A percentile compares a stretch with the other conserved stretches of the same genome.
Conservation (phyloP, 768 basidiomycete species). For the Myochromella boudieri region DNA sequence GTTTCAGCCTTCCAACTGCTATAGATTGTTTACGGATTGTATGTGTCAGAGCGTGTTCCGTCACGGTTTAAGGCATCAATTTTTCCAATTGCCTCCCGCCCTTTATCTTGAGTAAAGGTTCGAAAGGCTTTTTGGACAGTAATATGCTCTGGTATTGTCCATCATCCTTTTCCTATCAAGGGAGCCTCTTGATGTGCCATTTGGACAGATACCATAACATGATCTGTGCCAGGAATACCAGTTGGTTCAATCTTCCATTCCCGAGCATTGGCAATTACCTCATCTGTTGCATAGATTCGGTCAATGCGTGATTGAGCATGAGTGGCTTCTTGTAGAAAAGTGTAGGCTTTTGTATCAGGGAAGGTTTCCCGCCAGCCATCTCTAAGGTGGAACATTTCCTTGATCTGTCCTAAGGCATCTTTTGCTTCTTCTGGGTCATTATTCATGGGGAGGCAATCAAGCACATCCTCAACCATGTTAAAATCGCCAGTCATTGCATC, state of each 20-base stretch:
- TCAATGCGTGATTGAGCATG: neutral
- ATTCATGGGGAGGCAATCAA: slow-evolving; percentile 32
- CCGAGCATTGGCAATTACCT: neutral
- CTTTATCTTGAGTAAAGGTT: neutral
- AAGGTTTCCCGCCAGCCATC: slow-evolving; percentile 34
- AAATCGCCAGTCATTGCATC: slow-evolving; percentile 40
- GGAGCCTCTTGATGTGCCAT: slow-evolving; percentile 16
- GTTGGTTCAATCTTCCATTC: slow-evolving; percentile 1
- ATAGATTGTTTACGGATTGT: neutral
- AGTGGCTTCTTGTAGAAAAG: neutral
- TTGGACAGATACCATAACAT: neutral
- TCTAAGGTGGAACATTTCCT: slow-evolving; percentile 10
- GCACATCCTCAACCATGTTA: slow-evolving; percentile 37
- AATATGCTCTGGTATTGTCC: slow-evolving; percentile 23
- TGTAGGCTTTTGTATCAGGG: slow-evolving; percentile 12
- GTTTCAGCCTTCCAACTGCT: neutral
- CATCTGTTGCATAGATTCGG: neutral
- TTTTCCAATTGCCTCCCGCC: neutral
- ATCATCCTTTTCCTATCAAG: slow-evolving; percentile 29
- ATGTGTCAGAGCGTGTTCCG: neutral
- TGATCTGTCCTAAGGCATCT: slow-evolving; percentile 20
- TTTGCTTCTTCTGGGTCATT: slow-evolving; percentile 16
- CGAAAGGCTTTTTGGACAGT: slow-evolving; percentile 16
- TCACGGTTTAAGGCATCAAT: neutral
- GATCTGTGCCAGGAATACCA: neutral